Conservation (phyloP, 2,329 filamentous ascomycete species). For the Blastomyces emzantsi region DNA sequence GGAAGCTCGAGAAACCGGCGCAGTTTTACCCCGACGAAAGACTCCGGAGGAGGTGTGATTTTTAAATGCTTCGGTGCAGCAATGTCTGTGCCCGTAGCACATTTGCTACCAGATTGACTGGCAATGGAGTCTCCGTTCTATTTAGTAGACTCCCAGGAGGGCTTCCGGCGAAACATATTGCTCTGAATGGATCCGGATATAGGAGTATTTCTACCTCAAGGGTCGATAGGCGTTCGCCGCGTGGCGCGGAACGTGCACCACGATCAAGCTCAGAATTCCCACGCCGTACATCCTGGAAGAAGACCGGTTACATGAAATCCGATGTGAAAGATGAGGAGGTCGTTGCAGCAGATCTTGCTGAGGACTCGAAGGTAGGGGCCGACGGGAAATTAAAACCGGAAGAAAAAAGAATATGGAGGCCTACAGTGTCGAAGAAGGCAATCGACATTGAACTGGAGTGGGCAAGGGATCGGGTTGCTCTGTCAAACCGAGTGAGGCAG, state of each 20-base stretch:
- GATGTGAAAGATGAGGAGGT: background rate
- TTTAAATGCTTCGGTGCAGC: constrained; percentile 12
- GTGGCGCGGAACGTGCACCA: background rate
- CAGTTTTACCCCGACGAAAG: background rate
- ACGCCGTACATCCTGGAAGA: background rate
- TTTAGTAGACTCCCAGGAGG: background rate
- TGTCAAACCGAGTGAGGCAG: constrained; percentile 58
- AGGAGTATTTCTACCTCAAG: background rate
- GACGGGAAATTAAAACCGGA: background rate
- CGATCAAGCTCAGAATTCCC: background rate
- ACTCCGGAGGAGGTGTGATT: background rate
- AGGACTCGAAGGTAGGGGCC: background rate
- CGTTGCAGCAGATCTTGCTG: background rate
- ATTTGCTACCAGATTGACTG: constrained; percentile 4
- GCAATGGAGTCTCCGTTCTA: constrained; percentile 1
- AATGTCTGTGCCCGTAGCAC: constrained; percentile 9
- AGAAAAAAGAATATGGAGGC: background rate
- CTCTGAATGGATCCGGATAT: background rate
- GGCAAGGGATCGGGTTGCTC: constrained; percentile 60
- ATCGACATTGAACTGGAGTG: constrained; percentile 52
- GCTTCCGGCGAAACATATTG: background rate
- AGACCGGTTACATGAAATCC: background rate
- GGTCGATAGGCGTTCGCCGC: background rate
- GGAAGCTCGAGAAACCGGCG: background rate
- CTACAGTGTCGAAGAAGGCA: constrained; percentile 18